Base-by-base conservation (phyloP, 1,284 basidiomycete genomes). In the Clitocybe nebularis region DNA sequence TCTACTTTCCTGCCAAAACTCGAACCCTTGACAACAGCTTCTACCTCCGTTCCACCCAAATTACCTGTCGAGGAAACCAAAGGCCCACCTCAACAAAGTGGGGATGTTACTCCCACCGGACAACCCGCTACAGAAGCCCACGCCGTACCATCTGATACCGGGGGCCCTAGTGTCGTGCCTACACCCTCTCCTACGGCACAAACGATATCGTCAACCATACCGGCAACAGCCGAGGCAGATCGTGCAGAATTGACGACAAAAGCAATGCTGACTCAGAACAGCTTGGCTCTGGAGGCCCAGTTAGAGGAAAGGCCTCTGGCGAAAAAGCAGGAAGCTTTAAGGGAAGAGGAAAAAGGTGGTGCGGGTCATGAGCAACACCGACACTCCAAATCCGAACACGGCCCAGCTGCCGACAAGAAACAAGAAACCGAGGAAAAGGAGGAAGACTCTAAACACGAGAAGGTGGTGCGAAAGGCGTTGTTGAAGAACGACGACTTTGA, bases 401-500 rank as follows among this genome's bases (percentile, higher is more conserved):
- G 46, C 16, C 36, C 45, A 14, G 26, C 49, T 14, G 45, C 44
- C 26, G 37, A 37, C 30, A 41, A 44, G 45, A 28, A 26, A 19
- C 39, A 35, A 40, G 56, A 24, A 44, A 50, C 43, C 26, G 33
- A 47, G 13, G n/a, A n/a, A n/a, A n/a, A n/a, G n/a, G 42, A 39
- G 20, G 32, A 49, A 8, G 41, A 39, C 6, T 45, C 46, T 16
- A 47, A 47, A 6, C 23, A 43, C 8, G 72, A 75, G 45, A 76
- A 74, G 49, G 54, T 53, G 24, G 62, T 63, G 13, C 75, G 74
- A 37, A 89, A 85, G 54, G 87, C 92, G 0, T 64, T 98, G 20
- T 67, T 98, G 40, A 92, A 86, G 60, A 89, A 93, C 47, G 79
- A 93, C 50, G 95, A 99, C 61, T 59, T 61, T n/a, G 95, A 99